phyloP scores from a whole-genome alignment of 805 yeast species.

The Peterozyma toletana region DNA sequence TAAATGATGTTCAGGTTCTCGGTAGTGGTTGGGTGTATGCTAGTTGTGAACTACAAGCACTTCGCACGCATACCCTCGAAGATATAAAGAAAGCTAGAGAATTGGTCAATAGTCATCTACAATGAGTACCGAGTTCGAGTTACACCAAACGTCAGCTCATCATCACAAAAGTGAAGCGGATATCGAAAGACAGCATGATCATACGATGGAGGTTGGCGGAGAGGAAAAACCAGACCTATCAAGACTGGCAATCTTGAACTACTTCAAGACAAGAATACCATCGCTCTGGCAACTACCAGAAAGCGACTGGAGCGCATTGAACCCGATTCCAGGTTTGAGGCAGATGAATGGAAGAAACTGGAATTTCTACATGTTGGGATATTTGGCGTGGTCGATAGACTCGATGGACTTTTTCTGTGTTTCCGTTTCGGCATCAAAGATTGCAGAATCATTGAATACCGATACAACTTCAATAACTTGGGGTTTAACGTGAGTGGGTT shows the following conservation, averaged over 20 bases:
- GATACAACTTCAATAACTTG: conserved; percentile 37
- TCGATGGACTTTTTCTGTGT: conserved; percentile 48
- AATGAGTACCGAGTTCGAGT: too few relatives aligned
- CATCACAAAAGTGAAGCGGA: too few relatives aligned
- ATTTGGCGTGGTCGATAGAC: conserved; percentile 46
- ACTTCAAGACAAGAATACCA: conserved; percentile 9
- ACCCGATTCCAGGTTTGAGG: conserved; percentile 45
- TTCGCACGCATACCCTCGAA: too few relatives aligned
- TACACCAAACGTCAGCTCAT: too few relatives aligned
- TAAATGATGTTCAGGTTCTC: too few relatives aligned
- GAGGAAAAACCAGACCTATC: conserved; percentile 11
- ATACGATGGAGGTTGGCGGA: neutral
- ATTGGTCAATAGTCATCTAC: too few relatives aligned
- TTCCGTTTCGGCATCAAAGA: conserved; percentile 29
- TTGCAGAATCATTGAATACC: conserved; percentile 31
- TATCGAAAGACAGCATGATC: too few relatives aligned
- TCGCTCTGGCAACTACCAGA: conserved; percentile 10
- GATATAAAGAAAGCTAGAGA: too few relatives aligned
- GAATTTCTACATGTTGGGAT: conserved; percentile 39
- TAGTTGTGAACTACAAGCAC: too few relatives aligned
- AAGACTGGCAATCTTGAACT: conserved; percentile 1
- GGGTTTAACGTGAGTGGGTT: conserved; percentile 20
- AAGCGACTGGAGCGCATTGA: conserved; percentile 18
- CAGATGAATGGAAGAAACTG: conserved; percentile 36
- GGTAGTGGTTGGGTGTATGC: too few relatives aligned